These are phyloP conservation scores for Linnemannia exigua DNA, from an alignment of 192 early-diverging fungal species.

Conservation along the genomic window DNA sequence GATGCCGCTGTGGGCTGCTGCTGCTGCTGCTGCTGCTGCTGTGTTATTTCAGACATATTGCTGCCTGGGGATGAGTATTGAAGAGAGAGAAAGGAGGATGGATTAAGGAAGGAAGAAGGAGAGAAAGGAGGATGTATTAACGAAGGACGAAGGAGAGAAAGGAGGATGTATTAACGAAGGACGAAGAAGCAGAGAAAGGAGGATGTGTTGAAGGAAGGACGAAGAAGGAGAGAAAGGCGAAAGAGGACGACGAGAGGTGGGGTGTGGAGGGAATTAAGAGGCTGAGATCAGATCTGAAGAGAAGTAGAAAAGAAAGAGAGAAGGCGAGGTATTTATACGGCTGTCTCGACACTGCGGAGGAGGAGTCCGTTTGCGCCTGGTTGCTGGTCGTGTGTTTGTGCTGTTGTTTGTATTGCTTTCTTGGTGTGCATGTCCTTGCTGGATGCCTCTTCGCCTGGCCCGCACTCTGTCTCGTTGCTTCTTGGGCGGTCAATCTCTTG, in stretches of 20 bases:
- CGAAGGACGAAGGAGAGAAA: neutral
- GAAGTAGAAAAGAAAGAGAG: constrained; percentile 8
- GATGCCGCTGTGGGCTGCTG: neutral
- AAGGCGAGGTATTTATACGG: constrained; percentile 10
- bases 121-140: neutral
- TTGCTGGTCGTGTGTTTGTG: neutral
- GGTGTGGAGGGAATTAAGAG: neutral
- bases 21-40: constrained; percentile 22
- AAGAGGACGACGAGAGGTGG: no score
- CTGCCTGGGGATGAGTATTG: neutral
- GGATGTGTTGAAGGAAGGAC: neutral
- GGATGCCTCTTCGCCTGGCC: neutral
- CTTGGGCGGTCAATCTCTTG: neutral
- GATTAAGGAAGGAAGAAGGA: neutral
- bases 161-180: neutral
- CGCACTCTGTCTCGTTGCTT: no score
- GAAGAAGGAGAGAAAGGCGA: neutral
- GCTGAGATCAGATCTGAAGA: constrained; percentile 32
- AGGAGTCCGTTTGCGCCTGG: neutral
- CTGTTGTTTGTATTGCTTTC: neutral
- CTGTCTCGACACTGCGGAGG: neutral
- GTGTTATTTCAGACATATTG: constrained; percentile 51
- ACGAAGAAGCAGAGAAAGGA: neutral
- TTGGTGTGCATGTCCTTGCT: neutral
- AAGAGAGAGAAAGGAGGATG: neutral